These are phyloP conservation scores for Emmonsia crescens DNA, from an alignment of 2,329 filamentous ascomycete species.

Conservation along the genomic window DNA sequence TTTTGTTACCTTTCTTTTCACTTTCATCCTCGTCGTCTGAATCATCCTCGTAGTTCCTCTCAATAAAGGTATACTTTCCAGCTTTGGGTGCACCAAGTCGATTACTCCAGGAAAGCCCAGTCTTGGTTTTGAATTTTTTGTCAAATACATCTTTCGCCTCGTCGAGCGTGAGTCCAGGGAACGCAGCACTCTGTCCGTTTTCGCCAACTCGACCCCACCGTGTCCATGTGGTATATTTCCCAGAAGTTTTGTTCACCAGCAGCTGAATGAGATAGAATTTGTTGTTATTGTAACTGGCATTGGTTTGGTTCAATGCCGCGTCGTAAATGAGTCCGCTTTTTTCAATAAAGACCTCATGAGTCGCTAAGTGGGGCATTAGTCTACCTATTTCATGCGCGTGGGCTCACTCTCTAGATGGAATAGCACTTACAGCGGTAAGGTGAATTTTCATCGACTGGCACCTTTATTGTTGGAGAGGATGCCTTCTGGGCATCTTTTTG, in stretches of 20 bases:
- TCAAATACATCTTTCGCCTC: slow-evolving; percentile 37
- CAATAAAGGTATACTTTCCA: slow-evolving; percentile 65
- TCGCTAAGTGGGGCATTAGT: slow-evolving; percentile 6
- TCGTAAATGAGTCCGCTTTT: slow-evolving; percentile 60
- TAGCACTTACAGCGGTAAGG: slow-evolving; percentile 17
- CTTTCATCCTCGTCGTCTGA: slow-evolving; percentile 35
- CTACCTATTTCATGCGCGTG: background rate
- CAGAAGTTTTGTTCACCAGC: slow-evolving; percentile 27
- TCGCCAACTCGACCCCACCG: slow-evolving; percentile 69
- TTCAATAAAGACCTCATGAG: slow-evolving; percentile 53
- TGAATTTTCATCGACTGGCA: slow-evolving; percentile 40
- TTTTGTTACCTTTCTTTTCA: slow-evolving; percentile 18
- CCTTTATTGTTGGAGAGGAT: slow-evolving; percentile 22
- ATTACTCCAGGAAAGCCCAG: slow-evolving; percentile 42
- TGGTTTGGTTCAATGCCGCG: slow-evolving; percentile 68
- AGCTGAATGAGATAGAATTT: slow-evolving; percentile 73
- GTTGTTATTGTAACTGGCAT: slow-evolving; percentile 61
- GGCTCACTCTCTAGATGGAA: background rate
- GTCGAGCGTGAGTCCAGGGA: slow-evolving; percentile 29
- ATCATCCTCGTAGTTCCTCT: slow-evolving; percentile 59
- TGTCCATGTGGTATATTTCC: slow-evolving; percentile 54
- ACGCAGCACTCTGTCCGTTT: slow-evolving; percentile 34
- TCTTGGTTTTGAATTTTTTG: slow-evolving; percentile 49
- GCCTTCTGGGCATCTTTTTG: slow-evolving; percentile 30
- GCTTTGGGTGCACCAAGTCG: slow-evolving; percentile 40